These are phyloP conservation scores for Arabidopsis suecica DNA, from an alignment of 345 rosid species.

Conservation along the genomic window DNA sequence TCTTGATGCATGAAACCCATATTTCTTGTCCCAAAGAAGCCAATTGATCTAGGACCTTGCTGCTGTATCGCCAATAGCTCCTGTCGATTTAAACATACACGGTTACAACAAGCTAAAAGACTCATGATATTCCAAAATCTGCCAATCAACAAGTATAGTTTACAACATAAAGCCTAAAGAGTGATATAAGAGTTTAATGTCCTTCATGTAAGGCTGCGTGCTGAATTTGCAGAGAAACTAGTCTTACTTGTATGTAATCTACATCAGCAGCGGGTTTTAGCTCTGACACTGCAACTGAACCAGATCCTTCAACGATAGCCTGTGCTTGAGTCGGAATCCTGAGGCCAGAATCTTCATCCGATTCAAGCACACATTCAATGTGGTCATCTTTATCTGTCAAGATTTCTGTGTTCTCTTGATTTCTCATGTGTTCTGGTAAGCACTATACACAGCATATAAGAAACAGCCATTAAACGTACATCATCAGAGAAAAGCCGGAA, in stretches of 20 bases:
- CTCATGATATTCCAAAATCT: neutral
- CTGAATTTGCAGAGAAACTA: neutral
- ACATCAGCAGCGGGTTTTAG: slow-evolving; percentile 76
- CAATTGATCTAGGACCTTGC: slow-evolving; percentile 97
- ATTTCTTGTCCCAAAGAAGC: slow-evolving; percentile 95
- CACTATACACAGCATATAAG: slow-evolving; percentile 80
- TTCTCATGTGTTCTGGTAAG: slow-evolving; percentile 63
- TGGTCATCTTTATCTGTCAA: slow-evolving; percentile 54
- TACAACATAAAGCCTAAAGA: neutral
- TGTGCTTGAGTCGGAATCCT: slow-evolving; percentile 79
- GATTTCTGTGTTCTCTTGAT: slow-evolving; percentile 50
- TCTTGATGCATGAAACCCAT: slow-evolving; percentile 99
- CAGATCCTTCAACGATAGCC: slow-evolving; percentile 81
- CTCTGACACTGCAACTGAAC: slow-evolving; percentile 67
- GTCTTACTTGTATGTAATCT: slow-evolving; percentile 85
- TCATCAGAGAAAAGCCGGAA: slow-evolving; percentile 56
- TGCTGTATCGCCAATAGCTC: slow-evolving; percentile 97
- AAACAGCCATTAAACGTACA: slow-evolving; percentile 76
- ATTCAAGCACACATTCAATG: slow-evolving; percentile 53
- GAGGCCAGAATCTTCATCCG: slow-evolving; percentile 65
- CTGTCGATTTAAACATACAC: slow-evolving; percentile 49
- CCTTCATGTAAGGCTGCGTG: neutral
- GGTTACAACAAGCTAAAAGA: slow-evolving; percentile 17
- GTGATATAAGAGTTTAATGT: neutral
- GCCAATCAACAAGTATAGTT: neutral